Conservation (phyloP, 2,329 filamentous ascomycete genomes). For the Neonectria magnoliae region DNA sequence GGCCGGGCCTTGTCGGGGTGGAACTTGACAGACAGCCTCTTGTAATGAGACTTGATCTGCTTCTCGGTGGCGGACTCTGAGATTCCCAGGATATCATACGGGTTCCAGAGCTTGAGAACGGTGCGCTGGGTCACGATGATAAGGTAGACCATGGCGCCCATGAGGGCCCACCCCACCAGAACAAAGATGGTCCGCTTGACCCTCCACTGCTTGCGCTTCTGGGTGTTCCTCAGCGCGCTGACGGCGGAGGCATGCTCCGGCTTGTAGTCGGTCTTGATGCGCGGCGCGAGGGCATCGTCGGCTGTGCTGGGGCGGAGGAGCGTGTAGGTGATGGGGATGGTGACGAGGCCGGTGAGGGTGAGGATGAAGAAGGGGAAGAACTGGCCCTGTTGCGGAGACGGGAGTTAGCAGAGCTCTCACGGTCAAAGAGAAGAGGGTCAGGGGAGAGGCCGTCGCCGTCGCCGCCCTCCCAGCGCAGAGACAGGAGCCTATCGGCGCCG, state of each 20-base stretch:
- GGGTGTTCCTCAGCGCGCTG: conserved; percentile 81
- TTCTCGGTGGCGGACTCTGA: conserved; percentile 88
- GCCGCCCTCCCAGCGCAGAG: not conserved
- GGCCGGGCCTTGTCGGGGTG: conserved; percentile 94
- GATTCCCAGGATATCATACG: conserved; percentile 92
- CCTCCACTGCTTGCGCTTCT: conserved; percentile 89
- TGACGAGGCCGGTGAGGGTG: conserved; percentile 87
- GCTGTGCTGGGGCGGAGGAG: conserved; percentile 82
- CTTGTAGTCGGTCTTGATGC: conserved; percentile 83
- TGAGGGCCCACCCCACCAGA: conserved; percentile 80
- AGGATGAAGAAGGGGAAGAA: conserved; percentile 99
- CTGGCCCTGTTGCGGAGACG: conserved; percentile 71
- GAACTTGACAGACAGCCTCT: conserved; percentile 82
- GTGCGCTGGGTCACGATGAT: conserved; percentile 81
- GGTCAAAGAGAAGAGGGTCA: too few relatives aligned
- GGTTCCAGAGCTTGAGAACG: conserved; percentile 88
- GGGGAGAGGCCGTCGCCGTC: not conserved
- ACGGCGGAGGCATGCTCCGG: conserved; percentile 87
- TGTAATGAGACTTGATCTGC: conserved; percentile 92
- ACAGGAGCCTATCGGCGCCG: not conserved
- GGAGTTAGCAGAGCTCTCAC: not conserved
- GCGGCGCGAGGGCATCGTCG: conserved; percentile 81
- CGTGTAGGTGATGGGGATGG: conserved; percentile 88
- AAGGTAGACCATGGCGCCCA: conserved; percentile 91
- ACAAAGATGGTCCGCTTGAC: conserved; percentile 85